phyloP scores from a whole-genome alignment of 768 basidiomycete species.

The Pisolithus marmoratus region DNA sequence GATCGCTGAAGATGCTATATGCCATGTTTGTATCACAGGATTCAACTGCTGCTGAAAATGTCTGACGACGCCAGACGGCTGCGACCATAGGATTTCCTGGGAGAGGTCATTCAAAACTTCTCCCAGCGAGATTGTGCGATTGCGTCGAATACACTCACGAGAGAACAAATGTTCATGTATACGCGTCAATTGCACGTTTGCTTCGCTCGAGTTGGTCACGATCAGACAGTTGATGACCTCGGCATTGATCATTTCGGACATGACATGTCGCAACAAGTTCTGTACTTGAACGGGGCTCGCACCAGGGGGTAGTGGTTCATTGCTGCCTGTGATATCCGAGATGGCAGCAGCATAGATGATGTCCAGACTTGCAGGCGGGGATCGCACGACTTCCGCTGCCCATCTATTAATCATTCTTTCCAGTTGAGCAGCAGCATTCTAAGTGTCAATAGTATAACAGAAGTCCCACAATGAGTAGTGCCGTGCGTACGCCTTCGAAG shows the following conservation, averaged over 20 bases:
- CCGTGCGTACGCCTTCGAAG: neutral
- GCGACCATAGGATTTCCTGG: conserved; percentile 85
- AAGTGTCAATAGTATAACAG: neutral
- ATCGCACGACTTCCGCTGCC: conserved; percentile 70
- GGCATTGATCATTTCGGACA: conserved; percentile 67
- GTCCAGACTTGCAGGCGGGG: conserved; percentile 47
- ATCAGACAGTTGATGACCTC: conserved; percentile 83
- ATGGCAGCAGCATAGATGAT: conserved; percentile 55
- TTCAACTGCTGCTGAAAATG: conserved; percentile 83
- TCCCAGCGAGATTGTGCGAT: neutral
- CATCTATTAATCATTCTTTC: conserved; percentile 84
- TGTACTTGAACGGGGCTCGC: conserved; percentile 69
- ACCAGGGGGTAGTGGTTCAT: conserved; percentile 39
- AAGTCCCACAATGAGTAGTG: neutral
- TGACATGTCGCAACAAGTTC: conserved; percentile 72
- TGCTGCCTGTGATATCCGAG: conserved; percentile 49
- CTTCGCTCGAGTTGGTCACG: conserved; percentile 79
- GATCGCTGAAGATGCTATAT: conserved; percentile 59
- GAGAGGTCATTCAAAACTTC: no score
- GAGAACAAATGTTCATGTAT: conserved; percentile 87
- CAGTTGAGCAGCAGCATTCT: conserved; percentile 79
- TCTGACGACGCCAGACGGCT: conserved; percentile 84
- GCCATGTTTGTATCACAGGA: conserved; percentile 68
- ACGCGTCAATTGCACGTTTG: conserved; percentile 77
- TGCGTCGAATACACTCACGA: conserved; percentile 41